Evolutionary conservation across 169 alveolate genomes (phyloP), one percentile per base, ranked within the genome.

Genomic region (Plasmodium yoelii): DNA sequence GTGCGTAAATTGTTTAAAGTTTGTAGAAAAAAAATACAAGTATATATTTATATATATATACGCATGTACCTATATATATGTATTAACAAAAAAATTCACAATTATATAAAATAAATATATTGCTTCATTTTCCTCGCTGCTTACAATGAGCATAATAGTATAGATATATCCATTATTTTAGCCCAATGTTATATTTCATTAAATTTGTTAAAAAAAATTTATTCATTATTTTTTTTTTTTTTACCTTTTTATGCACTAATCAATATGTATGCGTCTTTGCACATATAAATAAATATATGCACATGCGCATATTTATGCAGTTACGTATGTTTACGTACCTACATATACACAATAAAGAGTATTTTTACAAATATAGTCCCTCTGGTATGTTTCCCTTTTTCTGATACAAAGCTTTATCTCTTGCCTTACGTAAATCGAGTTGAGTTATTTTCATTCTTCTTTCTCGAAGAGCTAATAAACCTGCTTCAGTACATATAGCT

Each of bases 401-500:
- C 92, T 96, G 97, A 93, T 98, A 98, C 57, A 99, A 96, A 2
- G 99, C 99, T 94, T 99, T 99, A 92, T 98, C 99, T 90, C 98
- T 98, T 3, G 99, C 99, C 86, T 97, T 97, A 80, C 99, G 94
- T 87, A 99, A 96, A 93, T 99, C 99, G 46, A 93, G 94, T 89
- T 94, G 99, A 12, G 98, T 97, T 44, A 98, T 98, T 92, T 96
- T 98, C 99, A 98, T 99, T 71, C 99, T 96, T 70, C 99, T 96
- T 93, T 98, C 99, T 56, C 99, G 97, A 67, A 99, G 97, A 19
- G 99, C 99, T 13, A 99, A 94, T 82, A 99, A 94, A 7, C 99
- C 99, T 24, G 99, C 99, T 93, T 99, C 99, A 47, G 99, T 98
- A 88, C 99, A 97, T 89, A 98, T 97, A 22, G 99, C 98, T 93